Conservation (phyloP, 495 filamentous ascomycete species). For the Tuber indicum region DNA sequence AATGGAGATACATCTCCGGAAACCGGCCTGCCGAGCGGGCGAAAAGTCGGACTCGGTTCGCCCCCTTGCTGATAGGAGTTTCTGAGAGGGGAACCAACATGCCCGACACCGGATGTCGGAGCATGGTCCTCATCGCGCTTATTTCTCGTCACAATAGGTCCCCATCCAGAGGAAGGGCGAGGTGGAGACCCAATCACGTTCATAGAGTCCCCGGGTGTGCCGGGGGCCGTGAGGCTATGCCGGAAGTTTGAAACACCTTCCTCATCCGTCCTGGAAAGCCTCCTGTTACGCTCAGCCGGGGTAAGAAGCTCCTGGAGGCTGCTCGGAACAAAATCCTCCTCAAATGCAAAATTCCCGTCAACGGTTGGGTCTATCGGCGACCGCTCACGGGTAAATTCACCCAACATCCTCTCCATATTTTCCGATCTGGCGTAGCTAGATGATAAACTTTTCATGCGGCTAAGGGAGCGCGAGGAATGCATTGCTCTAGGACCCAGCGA, state of each 20-base stretch:
- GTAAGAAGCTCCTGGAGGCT: conserved; percentile 86
- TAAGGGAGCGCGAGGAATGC: conserved; percentile 56
- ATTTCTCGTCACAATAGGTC: conserved; percentile 69
- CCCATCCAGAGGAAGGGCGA: conserved; percentile 80
- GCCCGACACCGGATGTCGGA: conserved; percentile 63
- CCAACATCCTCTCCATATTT: conserved; percentile 52
- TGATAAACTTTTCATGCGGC: conserved; percentile 76
- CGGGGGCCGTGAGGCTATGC: conserved; percentile 55
- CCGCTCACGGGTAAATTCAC: conserved; percentile 43
- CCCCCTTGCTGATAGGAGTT: conserved; percentile 60
- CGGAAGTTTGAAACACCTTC: conserved; percentile 56
- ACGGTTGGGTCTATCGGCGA: conserved; percentile 58
- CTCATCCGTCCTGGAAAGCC: conserved; percentile 66
- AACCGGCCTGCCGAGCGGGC: conserved; percentile 48
- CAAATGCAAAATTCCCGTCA: conserved; percentile 81
- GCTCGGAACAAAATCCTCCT: conserved; percentile 86
- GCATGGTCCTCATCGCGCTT: conserved; percentile 65
- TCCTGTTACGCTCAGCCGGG: conserved; percentile 76
- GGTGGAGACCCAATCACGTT: conserved; percentile 43
- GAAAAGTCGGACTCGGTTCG: conserved; percentile 61
- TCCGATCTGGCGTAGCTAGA: conserved; percentile 66
- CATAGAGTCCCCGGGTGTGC: conserved; percentile 52
- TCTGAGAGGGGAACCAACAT: conserved; percentile 88
- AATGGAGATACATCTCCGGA: conserved; percentile 59
- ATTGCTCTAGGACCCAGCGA: conserved; percentile 61